Conservation (phyloP, 208 protist species). For the Leishmania amazonensis region DNA sequence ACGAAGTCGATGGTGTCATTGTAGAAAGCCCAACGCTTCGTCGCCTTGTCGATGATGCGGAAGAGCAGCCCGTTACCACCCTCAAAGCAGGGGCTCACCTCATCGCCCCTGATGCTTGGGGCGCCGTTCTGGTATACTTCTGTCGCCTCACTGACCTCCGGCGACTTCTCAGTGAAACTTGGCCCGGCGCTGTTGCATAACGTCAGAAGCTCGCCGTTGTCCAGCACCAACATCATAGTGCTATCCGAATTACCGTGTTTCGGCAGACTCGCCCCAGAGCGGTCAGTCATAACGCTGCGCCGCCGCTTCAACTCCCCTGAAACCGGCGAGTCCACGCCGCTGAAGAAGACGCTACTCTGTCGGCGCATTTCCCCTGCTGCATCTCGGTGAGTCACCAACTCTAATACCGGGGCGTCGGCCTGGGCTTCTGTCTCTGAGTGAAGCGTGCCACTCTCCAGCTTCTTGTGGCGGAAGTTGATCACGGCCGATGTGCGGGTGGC, state of each 20-base stretch:
- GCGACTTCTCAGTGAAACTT: background rate
- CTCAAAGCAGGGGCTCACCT: constrained; percentile 27
- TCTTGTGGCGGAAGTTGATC: constrained; percentile 26
- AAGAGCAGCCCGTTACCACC: constrained; percentile 55
- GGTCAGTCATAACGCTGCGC: background rate
- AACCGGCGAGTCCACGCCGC: background rate
- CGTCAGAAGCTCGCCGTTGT: constrained; percentile 22
- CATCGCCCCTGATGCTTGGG: constrained; percentile 24
- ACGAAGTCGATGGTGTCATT: constrained; percentile 54
- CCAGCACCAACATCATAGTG: constrained; percentile 12
- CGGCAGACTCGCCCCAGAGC: background rate
- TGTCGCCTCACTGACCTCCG: background rate
- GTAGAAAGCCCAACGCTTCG: constrained; percentile 57
- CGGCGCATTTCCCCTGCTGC: background rate
- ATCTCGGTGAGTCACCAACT: background rate
- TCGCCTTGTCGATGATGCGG: constrained; percentile 45
- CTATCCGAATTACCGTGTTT: background rate
- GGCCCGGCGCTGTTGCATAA: background rate
- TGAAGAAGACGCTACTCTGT: constrained; percentile 11
- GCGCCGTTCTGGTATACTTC: constrained; percentile 30
- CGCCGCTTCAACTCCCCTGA: background rate
- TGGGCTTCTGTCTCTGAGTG: background rate
- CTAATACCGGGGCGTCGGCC: background rate
- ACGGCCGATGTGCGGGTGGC: constrained; percentile 32
- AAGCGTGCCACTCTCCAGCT: constrained; percentile 3